A percentile compares a stretch with the other conserved stretches of the same genome.
Conservation (phyloP, 148 eudicot genomes). For the Silene latifolia region DNA sequence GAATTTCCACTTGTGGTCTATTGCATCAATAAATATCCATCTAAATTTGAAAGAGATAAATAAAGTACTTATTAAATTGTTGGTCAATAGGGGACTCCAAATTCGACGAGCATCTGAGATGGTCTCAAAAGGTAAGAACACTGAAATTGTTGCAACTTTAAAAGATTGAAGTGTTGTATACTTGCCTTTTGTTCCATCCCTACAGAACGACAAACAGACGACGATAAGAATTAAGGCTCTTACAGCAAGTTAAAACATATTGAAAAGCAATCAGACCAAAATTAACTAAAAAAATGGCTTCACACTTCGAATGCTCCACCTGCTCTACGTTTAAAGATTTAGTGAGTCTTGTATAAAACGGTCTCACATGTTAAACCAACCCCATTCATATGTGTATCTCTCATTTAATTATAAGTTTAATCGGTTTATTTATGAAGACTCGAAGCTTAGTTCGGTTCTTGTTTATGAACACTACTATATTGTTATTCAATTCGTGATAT, state of each 20-base stretch:
- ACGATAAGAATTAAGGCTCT: background rate
- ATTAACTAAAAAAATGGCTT: background rate
- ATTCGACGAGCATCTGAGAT: constrained; percentile 14
- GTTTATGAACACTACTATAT: too few relatives aligned
- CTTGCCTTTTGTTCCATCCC: constrained; percentile 20
- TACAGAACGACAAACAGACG: background rate
- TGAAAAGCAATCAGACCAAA: background rate
- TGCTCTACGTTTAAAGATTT: too few relatives aligned
- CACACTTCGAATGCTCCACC: too few relatives aligned
- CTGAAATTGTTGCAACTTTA: constrained; percentile 5
- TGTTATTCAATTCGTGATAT: too few relatives aligned
- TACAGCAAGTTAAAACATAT: background rate
- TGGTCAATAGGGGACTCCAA: constrained; percentile 12
- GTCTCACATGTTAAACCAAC: too few relatives aligned
- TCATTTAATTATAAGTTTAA: too few relatives aligned
- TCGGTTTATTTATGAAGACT: too few relatives aligned
- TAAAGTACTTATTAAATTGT: constrained; percentile 15
- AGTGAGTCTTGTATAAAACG: too few relatives aligned
- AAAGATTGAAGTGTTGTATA: constrained; percentile 9
- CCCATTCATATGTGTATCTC: too few relatives aligned
- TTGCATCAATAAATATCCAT: background rate
- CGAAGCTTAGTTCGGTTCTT: too few relatives aligned
- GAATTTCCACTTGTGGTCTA: background rate
- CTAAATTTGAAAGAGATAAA: constrained; percentile 12
- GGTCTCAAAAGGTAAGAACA: constrained; percentile 10